Evolutionary conservation across 1,139 yeast genomes (phyloP), one percentile per base, ranked within the genome.

Genomic region (Kluyveromyces marxianus): DNA sequence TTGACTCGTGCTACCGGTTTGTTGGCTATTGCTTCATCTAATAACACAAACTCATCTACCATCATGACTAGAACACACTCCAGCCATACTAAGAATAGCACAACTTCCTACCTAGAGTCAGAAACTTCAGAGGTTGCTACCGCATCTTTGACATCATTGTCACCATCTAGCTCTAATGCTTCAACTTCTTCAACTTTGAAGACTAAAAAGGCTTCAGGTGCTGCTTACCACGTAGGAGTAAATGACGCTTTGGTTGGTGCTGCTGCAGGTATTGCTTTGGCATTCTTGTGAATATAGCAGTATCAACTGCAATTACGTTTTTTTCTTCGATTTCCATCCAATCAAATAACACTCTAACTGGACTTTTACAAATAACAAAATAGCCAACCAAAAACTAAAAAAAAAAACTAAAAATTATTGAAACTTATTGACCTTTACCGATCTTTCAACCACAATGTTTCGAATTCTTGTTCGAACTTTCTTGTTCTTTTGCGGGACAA

Each of bases 251-350:
- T 65, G 55, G 55, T 69, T 63, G 62, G 59, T 52, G 69, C 70
- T 55, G 63, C 74, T 48, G 67, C 75, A 25, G 58, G 75, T 47
- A 81, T 81, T 55, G 58, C 75, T 45, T 62, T 74, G 46, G 82
- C 80, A 60, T 66, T 76, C 51, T 69, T 74, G 40, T 63, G 42
- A 72, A 55, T 78, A 77, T 30, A 7, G 6, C n/a, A 36, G n/a
- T n/a, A 5, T 6, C 14, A 4, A 14, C 6, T 7, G 4, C 14
- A 10, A 10, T 32, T 10, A 21, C 14, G 8, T 32, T 32, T 14
- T 7, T 7, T 29, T 29, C 31, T 29, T 7, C 31, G 31, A 29
- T 29, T 29, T 29, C 10, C 31, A 29, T 29, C 31, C 8, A 29
- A 14, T 14, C 21, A 14, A 14, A 14, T 14, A 14, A 14, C 21